These are phyloP conservation scores for Aspergillus eucalypticola DNA, from an alignment of 2,329 filamentous ascomycete genomes.

Conservation along the genomic window DNA sequence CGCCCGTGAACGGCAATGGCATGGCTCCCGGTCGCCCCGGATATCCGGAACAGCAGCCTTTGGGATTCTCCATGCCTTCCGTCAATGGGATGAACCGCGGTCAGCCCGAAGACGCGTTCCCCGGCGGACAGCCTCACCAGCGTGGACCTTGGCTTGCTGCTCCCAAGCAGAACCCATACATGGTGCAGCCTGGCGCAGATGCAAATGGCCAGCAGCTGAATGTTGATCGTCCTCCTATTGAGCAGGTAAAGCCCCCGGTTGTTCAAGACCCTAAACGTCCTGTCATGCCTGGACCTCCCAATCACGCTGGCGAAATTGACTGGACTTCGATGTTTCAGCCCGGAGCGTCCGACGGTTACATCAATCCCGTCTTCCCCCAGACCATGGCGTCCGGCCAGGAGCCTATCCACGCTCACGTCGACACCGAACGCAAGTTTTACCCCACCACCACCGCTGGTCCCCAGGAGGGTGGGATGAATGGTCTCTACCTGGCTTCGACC, in stretches of 20 bases:
- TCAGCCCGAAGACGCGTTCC: conserved; percentile 37
- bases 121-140: conserved; percentile 41
- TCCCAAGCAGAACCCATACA: conserved; percentile 48
- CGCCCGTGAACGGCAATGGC: conserved; percentile 45
- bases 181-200: conserved; percentile 45
- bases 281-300: conserved; percentile 63
- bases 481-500: conserved; percentile 50
- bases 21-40: conserved; percentile 41
- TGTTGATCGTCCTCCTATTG: conserved; percentile 46
- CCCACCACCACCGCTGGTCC: conserved; percentile 46
- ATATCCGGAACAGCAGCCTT: conserved; percentile 44
- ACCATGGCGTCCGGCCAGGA: conserved; percentile 70
- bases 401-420: conserved; percentile 66
- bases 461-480: conserved; percentile 49
- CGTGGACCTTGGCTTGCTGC: conserved; percentile 46
- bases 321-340: conserved; percentile 78
- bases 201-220: conserved; percentile 44
- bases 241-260: conserved; percentile 45
- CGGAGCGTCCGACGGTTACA: conserved; percentile 67
- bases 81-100: conserved; percentile 46
- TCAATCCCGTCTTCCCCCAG: conserved; percentile 62
- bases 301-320: conserved; percentile 62
- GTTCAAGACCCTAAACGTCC: conserved; percentile 45
- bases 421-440: conserved; percentile 56
- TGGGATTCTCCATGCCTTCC: conserved; percentile 46